Evolutionary conservation across 2,329 filamentous ascomycete species (phyloP), one percentile per base, ranked within the genome.

Genomic region (Penicillium sp.): DNA sequence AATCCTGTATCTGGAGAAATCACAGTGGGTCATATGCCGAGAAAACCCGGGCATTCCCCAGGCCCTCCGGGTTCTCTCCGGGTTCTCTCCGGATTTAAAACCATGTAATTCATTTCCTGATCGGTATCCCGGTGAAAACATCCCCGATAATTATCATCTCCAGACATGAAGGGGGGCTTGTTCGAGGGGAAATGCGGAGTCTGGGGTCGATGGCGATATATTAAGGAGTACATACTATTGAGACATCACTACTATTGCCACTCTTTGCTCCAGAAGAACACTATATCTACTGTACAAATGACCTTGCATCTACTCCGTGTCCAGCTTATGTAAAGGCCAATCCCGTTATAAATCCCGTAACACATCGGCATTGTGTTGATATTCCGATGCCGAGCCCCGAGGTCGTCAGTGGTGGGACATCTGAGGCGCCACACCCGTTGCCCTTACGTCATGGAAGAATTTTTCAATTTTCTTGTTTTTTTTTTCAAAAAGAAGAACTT

Each of bases 171-270:
- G 37, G 47, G 50, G 50, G 23, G 35, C 33, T 17, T 38, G 27
- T 29, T 31, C n/a, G 48, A 54, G 60, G 60, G 62, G 50, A 66
- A 62, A 60, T 64, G 62, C 57, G 63, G 62, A 64, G 60, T 63
- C 58, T 57, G 62, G 56, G 41, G 53, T 48, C 38, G n/a, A 40
- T 43, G 46, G 33, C 31, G 9, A 56, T 29, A 38, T 33, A 9
- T 25, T 38, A 1, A 5, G 4, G 1, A 19, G 21, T 17, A 48
- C 27, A 33, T 31, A 40, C 17, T 33, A 15, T n/a, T 25, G 10
- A 9, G 25, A 37, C 15, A 21, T 53, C 17, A 27, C 41, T 25
- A 17, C 40, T 4, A 12, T 29, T 12, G 27, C 27, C 9, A 29
- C 27, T 10, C 8, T 27, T 27, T 35, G 13, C 33, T 12, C 23